Evolutionary conservation across 257 asterid genomes (phyloP).

Genomic region (Coffea eugenioides): DNA sequence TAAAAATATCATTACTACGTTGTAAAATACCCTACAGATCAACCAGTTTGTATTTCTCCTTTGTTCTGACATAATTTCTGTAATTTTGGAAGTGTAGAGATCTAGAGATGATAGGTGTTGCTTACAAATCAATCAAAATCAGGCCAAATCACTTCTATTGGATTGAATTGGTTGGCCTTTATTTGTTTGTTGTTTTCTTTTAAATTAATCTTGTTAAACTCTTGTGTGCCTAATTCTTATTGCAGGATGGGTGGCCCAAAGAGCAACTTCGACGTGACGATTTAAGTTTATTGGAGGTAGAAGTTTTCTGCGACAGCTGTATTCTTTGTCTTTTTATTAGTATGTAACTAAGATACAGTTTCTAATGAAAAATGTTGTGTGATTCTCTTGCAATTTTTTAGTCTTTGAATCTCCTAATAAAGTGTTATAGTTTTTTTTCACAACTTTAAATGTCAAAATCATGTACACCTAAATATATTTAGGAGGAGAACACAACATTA

Average conservation of each 20-base stretch:
- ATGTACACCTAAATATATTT: constrained; percentile 14
- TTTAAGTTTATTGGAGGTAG: constrained; percentile 56
- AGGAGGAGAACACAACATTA: constrained; percentile 69
- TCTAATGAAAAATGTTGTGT: background rate
- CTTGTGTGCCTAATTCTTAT: constrained; percentile 2
- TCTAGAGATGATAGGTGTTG: background rate
- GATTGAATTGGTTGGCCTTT: background rate
- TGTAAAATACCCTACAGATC: background rate
- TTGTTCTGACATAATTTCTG: background rate
- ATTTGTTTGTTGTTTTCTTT: background rate
- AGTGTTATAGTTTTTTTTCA: background rate
- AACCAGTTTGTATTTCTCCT: background rate
- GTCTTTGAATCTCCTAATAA: background rate
- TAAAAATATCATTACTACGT: background rate
- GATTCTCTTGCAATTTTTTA: background rate
- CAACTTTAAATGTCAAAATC: background rate
- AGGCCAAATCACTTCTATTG: background rate
- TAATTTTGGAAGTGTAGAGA: no score
- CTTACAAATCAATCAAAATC: background rate
- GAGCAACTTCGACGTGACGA: constrained; percentile 55
- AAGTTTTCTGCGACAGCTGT: background rate
- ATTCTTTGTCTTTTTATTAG: background rate
- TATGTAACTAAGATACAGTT: background rate
- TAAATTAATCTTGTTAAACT: background rate
- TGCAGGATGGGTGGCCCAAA: constrained; percentile 56